Evolutionary conservation across 306 rosid genomes (phyloP).

Genomic region (Mucuna pruriens): DNA sequence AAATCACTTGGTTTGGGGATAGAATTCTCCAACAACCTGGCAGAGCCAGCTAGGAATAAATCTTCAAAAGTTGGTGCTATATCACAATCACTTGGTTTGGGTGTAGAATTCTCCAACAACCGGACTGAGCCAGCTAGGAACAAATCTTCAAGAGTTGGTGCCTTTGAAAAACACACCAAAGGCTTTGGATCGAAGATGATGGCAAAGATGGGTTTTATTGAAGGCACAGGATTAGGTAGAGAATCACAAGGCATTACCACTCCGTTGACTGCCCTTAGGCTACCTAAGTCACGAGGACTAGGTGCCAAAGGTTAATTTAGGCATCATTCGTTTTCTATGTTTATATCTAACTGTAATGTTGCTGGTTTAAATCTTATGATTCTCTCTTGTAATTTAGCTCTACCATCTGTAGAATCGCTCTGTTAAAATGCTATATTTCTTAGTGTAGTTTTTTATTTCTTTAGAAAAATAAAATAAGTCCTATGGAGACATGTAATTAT

Average conservation of each 20-base stretch:
- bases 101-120: conserved; percentile 44
- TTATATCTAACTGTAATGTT: conserved; percentile 15
- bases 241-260: conserved; percentile 82
- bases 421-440: background rate
- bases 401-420: conserved; percentile 9
- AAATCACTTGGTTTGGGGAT: conserved; percentile 93
- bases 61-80: conserved; percentile 50
- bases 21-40: conserved; percentile 55
- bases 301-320: conserved; percentile 64
- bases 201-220: conserved; percentile 95
- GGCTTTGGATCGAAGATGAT: conserved; percentile 96
- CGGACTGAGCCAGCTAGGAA: conserved; percentile 10
- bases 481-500: conserved; percentile 25
- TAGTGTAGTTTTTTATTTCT: too few species aligned
- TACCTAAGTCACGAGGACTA: conserved; percentile 80
- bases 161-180: conserved; percentile 86
- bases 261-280: conserved; percentile 72
- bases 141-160: conserved; percentile 53
- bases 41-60: conserved; percentile 38
- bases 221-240: conserved; percentile 81
- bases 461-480: too few species aligned
- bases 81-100: conserved; percentile 86
- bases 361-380: background rate
- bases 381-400: conserved; percentile 9
- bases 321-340: background rate